Percentiles rank a stretch among this genome's conserved stretches.
Evolutionary conservation across 495 filamentous ascomycete genomes (phyloP).

Genomic region (Cudoniella acicularis): DNA sequence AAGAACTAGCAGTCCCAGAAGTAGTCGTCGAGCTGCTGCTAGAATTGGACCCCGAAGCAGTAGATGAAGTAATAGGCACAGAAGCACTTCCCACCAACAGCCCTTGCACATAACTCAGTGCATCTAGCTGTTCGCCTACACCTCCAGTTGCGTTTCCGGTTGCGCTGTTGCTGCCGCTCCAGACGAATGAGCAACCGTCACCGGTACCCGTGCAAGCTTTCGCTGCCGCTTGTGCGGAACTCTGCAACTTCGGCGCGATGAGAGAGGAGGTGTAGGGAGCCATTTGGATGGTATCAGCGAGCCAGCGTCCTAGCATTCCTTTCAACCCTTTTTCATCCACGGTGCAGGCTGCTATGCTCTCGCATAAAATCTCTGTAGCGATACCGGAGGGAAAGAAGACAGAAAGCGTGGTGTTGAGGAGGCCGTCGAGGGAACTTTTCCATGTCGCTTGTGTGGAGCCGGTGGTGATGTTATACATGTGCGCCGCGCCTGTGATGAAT

Average conservation of each 20-base stretch:
- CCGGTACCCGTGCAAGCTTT: slow-evolving; percentile 44
- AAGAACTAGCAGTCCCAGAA: no score
- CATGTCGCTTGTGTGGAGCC: slow-evolving; percentile 48
- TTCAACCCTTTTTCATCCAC: slow-evolving; percentile 73
- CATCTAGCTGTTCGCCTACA: slow-evolving; percentile 71
- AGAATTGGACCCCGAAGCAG: no score
- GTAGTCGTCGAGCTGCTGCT: no score
- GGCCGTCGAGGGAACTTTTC: slow-evolving; percentile 52
- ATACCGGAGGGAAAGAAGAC: slow-evolving; percentile 58
- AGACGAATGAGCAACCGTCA: slow-evolving; percentile 46
- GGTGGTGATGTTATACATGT: slow-evolving; percentile 70
- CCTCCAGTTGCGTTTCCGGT: slow-evolving; percentile 40
- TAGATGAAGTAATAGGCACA: no score
- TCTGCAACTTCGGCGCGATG: slow-evolving; percentile 54
- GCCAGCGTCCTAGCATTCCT: slow-evolving; percentile 67
- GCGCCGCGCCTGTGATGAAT: slow-evolving; percentile 67
- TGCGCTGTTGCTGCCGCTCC: slow-evolving; percentile 60
- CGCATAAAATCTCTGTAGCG: slow-evolving; percentile 69
- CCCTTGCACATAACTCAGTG: slow-evolving; percentile 63
- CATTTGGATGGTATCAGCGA: slow-evolving; percentile 61
- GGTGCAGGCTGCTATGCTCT: slow-evolving; percentile 60
- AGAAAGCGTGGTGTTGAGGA: slow-evolving; percentile 48
- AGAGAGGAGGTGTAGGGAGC: slow-evolving; percentile 56
- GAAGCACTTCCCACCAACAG: slow-evolving; percentile 45
- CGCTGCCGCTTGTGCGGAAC: slow-evolving; percentile 58